Conservation (phyloP, 1,139 yeast species). For the Blastobotrys serpentis region DNA sequence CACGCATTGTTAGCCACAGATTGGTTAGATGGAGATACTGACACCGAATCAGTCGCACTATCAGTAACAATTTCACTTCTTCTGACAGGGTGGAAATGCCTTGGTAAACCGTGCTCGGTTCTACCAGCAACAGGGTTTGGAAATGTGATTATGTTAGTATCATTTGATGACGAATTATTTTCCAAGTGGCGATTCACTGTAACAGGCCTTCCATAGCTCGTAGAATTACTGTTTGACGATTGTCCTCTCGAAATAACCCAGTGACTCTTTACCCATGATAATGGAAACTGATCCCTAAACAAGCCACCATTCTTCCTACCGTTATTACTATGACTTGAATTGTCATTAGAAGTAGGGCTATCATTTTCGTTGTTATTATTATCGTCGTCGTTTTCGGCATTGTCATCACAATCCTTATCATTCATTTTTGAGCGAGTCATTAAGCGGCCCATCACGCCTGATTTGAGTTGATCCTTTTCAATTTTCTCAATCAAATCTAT, state of each 20-base stretch:
- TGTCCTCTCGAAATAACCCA: slow-evolving; percentile 14
- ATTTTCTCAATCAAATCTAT: slow-evolving; percentile 64
- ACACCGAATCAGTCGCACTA: not conserved
- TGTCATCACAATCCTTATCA: not conserved
- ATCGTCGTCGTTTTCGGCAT: no score
- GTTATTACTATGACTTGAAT: not conserved
- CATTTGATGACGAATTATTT: not conserved
- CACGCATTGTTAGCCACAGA: no score
- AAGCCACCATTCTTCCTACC: not conserved
- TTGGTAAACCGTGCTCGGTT: slow-evolving; percentile 1
- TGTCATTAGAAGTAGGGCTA: not conserved
- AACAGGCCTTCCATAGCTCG: slow-evolving; percentile 9
- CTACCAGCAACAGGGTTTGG: not conserved
- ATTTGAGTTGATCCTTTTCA: slow-evolving; percentile 66
- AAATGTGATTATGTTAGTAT: not conserved
- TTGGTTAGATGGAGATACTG: no score
- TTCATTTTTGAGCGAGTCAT: slow-evolving; percentile 1
- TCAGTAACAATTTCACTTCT: not conserved
- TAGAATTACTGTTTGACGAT: slow-evolving; percentile 11
- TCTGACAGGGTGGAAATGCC: slow-evolving; percentile 12
- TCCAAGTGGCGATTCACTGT: not conserved
- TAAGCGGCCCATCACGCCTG: slow-evolving; percentile 78
- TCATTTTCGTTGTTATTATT: not conserved
- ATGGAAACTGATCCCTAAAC: slow-evolving; percentile 3
- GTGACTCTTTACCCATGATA: not conserved